Conservation (phyloP, 2,329 filamentous ascomycete species). For the Cladosporium cucumerinum region DNA sequence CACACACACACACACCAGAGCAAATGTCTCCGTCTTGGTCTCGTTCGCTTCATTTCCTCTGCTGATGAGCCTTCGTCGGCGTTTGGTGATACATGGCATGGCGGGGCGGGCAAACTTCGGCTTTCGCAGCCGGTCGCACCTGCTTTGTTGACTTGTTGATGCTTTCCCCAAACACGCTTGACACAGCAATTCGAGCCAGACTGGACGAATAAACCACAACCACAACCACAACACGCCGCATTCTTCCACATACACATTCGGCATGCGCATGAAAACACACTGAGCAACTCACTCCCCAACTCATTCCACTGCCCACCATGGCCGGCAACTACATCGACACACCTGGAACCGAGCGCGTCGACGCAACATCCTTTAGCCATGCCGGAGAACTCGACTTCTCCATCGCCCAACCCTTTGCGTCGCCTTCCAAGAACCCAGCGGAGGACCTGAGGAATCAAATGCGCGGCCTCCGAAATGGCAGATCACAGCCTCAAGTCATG, state of each 20-base stretch:
- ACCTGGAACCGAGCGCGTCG: slow-evolving; percentile 77
- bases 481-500: slow-evolving; percentile 38
- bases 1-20: too few species aligned
- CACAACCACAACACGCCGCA: neutral
- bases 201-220: neutral
- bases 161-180: neutral
- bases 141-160: slow-evolving; percentile 15
- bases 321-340: slow-evolving; percentile 65
- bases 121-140: neutral
- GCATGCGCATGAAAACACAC: neutral
- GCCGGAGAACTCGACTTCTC: slow-evolving; percentile 77
- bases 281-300: neutral
- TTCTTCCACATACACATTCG: neutral
- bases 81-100: neutral
- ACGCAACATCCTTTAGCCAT: slow-evolving; percentile 72
- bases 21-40: neutral
- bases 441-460: slow-evolving; percentile 70
- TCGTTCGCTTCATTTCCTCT: neutral
- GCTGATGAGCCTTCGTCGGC: neutral
- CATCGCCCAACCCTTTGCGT: slow-evolving; percentile 81
- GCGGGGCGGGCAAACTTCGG: neutral
- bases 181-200: neutral
- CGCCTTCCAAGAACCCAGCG: slow-evolving; percentile 67
- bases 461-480: slow-evolving; percentile 58
- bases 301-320: slow-evolving; percentile 33